These are phyloP conservation scores for Botryotinia narcissicola DNA, from an alignment of 2,329 filamentous ascomycete species.

Conservation along the genomic window DNA sequence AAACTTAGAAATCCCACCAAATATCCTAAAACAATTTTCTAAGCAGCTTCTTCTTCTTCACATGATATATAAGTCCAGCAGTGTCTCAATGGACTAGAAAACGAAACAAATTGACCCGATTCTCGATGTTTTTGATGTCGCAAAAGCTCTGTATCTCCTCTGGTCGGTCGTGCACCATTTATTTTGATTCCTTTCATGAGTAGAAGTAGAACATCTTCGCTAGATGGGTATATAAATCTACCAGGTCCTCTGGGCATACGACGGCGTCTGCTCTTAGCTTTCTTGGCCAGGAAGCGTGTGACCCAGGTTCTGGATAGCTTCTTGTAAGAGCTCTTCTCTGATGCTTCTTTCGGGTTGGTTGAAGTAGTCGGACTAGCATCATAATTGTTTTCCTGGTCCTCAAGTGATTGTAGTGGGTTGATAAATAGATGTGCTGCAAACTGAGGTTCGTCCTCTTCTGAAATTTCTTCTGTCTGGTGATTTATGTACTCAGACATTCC, in stretches of 20 bases:
- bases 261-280: not conserved
- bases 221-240: not conserved
- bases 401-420: not conserved
- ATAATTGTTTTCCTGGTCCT: not conserved
- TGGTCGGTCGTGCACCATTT: not conserved
- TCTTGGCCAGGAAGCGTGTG: not conserved
- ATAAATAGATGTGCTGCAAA: not conserved
- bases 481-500: not conserved
- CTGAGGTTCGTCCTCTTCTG: not conserved
- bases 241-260: not conserved
- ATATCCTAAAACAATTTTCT: not conserved
- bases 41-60: not conserved
- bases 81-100: conserved; percentile 5
- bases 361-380: accelerated
- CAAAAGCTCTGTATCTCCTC: not conserved
- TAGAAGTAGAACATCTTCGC: not conserved
- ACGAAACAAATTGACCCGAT: not conserved
- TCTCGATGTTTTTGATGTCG: not conserved
- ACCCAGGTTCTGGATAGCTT: not conserved
- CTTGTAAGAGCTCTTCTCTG: accelerated
- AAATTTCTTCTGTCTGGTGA: no score
- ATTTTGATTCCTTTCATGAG: not conserved
- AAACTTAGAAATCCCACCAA: not conserved
- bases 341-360: not conserved
- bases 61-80: not conserved